Conservation (phyloP, 352 stramenopile genomes). For the Pythium plurisporium region DNA sequence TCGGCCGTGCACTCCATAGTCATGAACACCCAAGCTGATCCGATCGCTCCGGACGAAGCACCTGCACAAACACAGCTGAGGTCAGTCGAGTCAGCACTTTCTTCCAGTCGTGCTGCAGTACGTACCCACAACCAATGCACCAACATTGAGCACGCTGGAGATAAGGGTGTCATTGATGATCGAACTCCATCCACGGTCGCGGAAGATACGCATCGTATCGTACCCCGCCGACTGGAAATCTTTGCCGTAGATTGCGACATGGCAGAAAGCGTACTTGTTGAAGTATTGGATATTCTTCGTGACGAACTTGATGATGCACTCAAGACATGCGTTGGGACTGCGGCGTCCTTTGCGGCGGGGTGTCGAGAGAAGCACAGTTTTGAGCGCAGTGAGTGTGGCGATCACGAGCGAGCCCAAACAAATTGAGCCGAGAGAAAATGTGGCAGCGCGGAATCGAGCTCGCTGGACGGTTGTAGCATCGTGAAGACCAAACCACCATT, state of each 20-base stretch:
- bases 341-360: constrained; percentile 56
- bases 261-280: constrained; percentile 87
- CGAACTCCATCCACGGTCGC: constrained; percentile 72
- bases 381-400: constrained; percentile 56
- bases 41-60: constrained; percentile 64
- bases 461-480: constrained; percentile 70
- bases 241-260: constrained; percentile 84
- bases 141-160: constrained; percentile 67
- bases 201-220: constrained; percentile 80
- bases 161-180: constrained; percentile 80
- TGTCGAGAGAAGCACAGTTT: constrained; percentile 62
- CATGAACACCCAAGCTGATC: constrained; percentile 66
- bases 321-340: constrained; percentile 74
- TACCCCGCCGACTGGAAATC: constrained; percentile 66
- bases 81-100: neutral
- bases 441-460: constrained; percentile 54
- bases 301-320: constrained; percentile 70
- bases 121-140: constrained; percentile 73
- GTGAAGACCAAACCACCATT: constrained; percentile 83
- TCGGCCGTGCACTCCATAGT: constrained; percentile 57
- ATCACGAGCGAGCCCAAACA: constrained; percentile 81
- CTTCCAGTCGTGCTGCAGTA: neutral
- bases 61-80: constrained; percentile 24
- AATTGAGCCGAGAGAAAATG: constrained; percentile 79
- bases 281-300: constrained; percentile 77